Percentiles rank a stretch among this genome's conserved stretches.
Evolutionary conservation across 331 rosid species (phyloP).

Genomic region (Quercus tomentella): DNA sequence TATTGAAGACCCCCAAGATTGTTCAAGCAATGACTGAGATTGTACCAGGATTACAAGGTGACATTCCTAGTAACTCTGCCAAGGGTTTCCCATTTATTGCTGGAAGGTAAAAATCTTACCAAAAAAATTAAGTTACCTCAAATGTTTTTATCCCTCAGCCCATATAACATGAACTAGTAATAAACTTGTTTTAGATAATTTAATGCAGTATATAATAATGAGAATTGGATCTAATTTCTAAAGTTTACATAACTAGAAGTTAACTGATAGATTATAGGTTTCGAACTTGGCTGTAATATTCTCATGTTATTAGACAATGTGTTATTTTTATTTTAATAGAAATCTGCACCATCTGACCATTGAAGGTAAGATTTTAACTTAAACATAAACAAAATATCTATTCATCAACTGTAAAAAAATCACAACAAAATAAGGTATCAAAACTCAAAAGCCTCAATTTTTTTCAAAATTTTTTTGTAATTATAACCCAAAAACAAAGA

Average conservation of each 20-base stretch:
- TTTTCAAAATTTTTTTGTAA: no score
- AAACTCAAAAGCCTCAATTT: no score
- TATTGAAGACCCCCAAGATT: slow-evolving; percentile 53
- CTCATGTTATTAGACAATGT: background rate
- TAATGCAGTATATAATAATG: background rate
- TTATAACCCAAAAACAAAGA: no score
- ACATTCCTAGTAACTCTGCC: slow-evolving; percentile 34
- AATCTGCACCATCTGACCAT: no score
- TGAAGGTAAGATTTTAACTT: no score
- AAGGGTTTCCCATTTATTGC: slow-evolving; percentile 54
- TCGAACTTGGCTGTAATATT: background rate
- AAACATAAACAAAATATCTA: no score
- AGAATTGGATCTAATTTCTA: background rate
- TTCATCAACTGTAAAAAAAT: no score
- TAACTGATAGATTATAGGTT: background rate
- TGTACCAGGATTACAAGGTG: slow-evolving; percentile 70
- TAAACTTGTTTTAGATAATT: background rate
- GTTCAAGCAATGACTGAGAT: slow-evolving; percentile 57
- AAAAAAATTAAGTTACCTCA: background rate
- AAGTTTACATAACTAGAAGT: background rate
- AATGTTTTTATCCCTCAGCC: background rate
- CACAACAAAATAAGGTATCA: no score
- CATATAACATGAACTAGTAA: background rate
- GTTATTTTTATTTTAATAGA: background rate
- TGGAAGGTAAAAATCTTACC: slow-evolving; percentile 48